phyloP scores from a whole-genome alignment of 495 filamentous ascomycete genomes.

The Aspergillus conjunctus region DNA sequence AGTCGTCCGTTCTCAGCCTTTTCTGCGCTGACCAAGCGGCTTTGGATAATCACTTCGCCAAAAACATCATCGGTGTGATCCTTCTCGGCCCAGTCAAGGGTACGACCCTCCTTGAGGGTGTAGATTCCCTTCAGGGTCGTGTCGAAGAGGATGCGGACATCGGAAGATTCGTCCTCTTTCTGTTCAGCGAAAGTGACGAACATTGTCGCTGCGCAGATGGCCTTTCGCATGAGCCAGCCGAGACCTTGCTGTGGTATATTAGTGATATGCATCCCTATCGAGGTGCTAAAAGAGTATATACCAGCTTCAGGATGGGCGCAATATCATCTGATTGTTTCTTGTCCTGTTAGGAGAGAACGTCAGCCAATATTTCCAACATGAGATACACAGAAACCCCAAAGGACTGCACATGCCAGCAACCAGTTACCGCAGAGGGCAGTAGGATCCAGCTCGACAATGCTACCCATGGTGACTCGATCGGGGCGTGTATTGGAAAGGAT shows the following conservation, averaged over 20 bases:
- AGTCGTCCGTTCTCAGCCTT: neutral
- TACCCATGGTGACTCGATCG: neutral
- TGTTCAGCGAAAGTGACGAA: neutral
- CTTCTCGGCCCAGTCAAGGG: neutral
- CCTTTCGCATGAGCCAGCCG: neutral
- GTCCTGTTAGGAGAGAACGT: neutral
- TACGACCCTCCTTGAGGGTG: neutral
- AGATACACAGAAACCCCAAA: neutral
- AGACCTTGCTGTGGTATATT: neutral
- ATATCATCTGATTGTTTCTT: constrained; percentile 1
- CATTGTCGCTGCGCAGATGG: neutral
- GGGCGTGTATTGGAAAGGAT: too few species aligned
- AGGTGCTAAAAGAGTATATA: neutral
- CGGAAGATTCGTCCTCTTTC: neutral
- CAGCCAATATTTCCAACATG: too few species aligned
- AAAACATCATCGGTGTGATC: constrained; percentile 5
- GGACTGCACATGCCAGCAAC: neutral
- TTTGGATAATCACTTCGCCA: neutral
- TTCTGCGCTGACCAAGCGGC: neutral
- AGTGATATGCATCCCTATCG: neutral
- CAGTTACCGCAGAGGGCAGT: neutral
- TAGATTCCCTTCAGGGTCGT: neutral
- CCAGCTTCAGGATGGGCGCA: neutral
- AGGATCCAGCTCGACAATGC: neutral
- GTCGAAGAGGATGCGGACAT: neutral